These are phyloP conservation scores for Penicillium chermesinum DNA, from an alignment of 495 filamentous ascomycete genomes.

Conservation along the genomic window DNA sequence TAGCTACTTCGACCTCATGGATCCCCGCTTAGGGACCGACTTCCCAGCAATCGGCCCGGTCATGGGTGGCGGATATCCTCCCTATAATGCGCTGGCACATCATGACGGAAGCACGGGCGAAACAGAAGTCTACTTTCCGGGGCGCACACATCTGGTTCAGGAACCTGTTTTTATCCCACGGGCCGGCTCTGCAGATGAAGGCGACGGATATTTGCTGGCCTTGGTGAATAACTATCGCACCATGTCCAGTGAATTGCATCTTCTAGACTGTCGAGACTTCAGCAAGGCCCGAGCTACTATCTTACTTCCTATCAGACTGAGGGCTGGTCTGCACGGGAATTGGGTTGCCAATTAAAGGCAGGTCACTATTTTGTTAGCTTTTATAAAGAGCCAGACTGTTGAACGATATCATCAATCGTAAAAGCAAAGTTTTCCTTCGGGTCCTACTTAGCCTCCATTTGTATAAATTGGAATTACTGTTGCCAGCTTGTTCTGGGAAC, in stretches of 20 bases:
- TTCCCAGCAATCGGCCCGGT: constrained; percentile 19
- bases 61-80: constrained; percentile 28
- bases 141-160: constrained; percentile 47
- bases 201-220: constrained; percentile 51
- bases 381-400: too few species aligned
- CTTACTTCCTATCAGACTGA: not conserved
- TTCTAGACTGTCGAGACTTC: constrained; percentile 33
- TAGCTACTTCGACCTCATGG: constrained; percentile 49
- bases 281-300: not conserved
- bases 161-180: constrained; percentile 55
- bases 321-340: not conserved
- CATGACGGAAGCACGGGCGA: constrained; percentile 31
- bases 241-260: constrained; percentile 45
- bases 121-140: constrained; percentile 39
- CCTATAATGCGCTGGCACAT: constrained; percentile 41
- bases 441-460: too few species aligned
- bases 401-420: too few species aligned
- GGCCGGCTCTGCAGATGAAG: constrained; percentile 35
- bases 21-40: constrained; percentile 41
- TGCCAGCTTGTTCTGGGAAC: too few species aligned
- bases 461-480: too few species aligned
- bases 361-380: too few species aligned
- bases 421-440: too few species aligned
- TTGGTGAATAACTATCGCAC: constrained; percentile 51
- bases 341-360: too few species aligned